Conservation (phyloP, 176 grass and related monocot genomes). For the Oryza rufipogon region DNA sequence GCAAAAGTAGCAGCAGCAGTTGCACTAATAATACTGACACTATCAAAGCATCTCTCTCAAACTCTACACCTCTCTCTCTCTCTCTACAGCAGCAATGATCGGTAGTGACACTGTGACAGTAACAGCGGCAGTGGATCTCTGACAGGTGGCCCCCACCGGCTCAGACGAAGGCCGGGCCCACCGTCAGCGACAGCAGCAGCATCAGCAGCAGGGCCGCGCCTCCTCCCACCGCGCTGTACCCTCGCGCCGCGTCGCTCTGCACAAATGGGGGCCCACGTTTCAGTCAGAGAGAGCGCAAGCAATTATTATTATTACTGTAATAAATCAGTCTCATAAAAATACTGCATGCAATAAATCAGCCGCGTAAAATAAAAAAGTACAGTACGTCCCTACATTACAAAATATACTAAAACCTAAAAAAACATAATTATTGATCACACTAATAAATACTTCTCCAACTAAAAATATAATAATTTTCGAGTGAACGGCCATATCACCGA, state of each 20-base stretch:
- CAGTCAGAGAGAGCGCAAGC: background rate
- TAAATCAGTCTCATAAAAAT: too few relatives aligned
- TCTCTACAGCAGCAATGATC: background rate
- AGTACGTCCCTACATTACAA: background rate
- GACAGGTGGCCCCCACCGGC: background rate
- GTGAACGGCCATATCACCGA: too few relatives aligned
- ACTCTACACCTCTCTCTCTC: background rate
- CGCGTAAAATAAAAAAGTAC: background rate
- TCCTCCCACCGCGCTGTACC: background rate
- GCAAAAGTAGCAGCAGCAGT: too few relatives aligned
- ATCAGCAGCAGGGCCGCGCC: background rate
- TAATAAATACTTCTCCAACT: too few relatives aligned
- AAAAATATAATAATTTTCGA: too few relatives aligned
- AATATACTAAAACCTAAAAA: too few relatives aligned
- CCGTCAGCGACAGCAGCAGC: conserved; percentile 20
- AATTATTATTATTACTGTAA: too few relatives aligned
- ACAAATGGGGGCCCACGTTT: background rate
- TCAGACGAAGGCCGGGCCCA: conserved; percentile 29
- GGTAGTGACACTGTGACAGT: background rate
- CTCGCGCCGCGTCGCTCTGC: conserved; percentile 43
- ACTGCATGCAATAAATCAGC: background rate
- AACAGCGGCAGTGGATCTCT: background rate
- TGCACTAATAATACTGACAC: background rate
- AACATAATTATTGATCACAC: too few relatives aligned
- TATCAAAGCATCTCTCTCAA: background rate